Base-by-base conservation (phyloP, 306 rosid genomes). In the Betula pendula region DNA sequence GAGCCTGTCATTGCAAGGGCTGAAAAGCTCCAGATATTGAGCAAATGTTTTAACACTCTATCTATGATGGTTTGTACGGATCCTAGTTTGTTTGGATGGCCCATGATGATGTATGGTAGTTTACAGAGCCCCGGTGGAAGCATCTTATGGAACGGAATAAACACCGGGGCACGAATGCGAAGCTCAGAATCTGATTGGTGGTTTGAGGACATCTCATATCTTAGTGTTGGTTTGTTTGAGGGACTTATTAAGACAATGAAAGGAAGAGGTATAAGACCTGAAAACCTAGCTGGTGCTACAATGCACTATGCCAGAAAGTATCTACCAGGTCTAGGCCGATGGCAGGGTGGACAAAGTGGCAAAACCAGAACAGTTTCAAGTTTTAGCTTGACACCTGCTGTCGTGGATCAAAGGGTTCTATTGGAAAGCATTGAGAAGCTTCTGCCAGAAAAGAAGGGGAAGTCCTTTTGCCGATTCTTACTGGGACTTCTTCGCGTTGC, bases 31-130 rank as follows among this genome's bases (percentile, higher is more conserved):
- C 90, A 85, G 66, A 83, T 94, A 67, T 78, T 92, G 56, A 82
- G 77, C 31, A 90, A 87, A 83, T 92, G 98, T 81, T 80, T 92
- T 80, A 86, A 84, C 71, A 90, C 98, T 70, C 81, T 94, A 20
- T 89, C 97, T 11, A 83, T 92, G 90, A 94, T 94, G 97, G 97
- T 82, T 75, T 94, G 96, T 81, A 94, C 98, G 0, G 98, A 94
- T 76, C 97, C 96, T 70, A 90, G 98, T 77, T 87, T 94, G 85
- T 94, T 94, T 79, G 98, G 98, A 70, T 92, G 98, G 98, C 98
- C 98, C 40, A 94, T 94, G 98, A 94, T 85, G 97, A 92, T 94
- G 98, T 94, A 92, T 77, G 98, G 98, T 77, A 92, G 97, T 82
- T 87, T 92, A 68, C 97, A 92, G 79, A 94, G 98, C 89, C 98